Evolutionary conservation across 2,329 filamentous ascomycete genomes (phyloP), one percentile per base, ranked within the genome.

Genomic region (Hymenoscyphus fructigenus): DNA sequence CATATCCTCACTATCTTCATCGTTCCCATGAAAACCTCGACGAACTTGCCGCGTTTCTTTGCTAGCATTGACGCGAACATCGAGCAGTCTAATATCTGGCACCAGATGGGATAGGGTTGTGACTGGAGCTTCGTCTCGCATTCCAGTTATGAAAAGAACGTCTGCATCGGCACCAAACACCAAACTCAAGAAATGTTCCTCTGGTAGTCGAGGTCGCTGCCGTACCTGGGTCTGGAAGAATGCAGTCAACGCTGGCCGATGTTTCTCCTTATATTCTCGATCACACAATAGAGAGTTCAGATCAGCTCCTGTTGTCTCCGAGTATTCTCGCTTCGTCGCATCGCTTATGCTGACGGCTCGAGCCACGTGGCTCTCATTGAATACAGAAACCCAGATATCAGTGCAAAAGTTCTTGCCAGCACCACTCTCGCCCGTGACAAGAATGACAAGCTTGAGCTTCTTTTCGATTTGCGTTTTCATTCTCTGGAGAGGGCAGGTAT

Each of bases 391-490:
- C 85, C 84, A 89, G 57, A 83, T 57, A 0, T 74, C 67, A 15
- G 85, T 85, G 70, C 83, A 87, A 71, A 84, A 83, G 76, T 89
- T 86, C 69, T 89, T 90, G 7, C 87, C 86, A 10, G 78, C 82
- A 61, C 84, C 73, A 73, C 76, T 82, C 64, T 83, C 75, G 1
- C 85, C 85, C 0, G 82, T 69, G 50, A 67, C 60, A 47, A 89
- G 80, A 70, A 88, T 71, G 66, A 88, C 41, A 44, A 44, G 41
- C 41, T 44, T 80, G 57, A 88, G 78, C 66, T 79, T 82, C 41
- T 60, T 68, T 67, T 72, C 69, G 53, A 66, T 72, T 0, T 76
- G 73, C 3, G 62, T 29, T 67, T 76, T 76, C 0, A 77, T 12
- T 12, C 34, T 36, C 14, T 36, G 78, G 6, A 89, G 77, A 9